phyloP scores from a whole-genome alignment of 2,329 filamentous ascomycete genomes.

The Exophiala oligosperma region DNA sequence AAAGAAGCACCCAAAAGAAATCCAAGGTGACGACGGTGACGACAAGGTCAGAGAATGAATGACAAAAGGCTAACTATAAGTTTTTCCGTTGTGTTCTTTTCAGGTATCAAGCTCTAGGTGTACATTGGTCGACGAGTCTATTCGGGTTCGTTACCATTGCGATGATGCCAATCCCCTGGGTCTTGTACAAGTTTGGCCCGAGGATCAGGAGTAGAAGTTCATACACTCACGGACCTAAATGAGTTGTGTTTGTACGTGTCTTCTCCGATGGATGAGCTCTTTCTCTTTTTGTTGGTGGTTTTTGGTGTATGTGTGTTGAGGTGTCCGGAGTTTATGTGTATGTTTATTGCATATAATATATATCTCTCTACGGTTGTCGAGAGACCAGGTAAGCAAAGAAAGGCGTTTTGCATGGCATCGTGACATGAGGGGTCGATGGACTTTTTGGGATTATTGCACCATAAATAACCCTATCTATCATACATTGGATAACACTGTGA shows the following conservation, averaged over 20 bases:
- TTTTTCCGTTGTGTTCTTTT: neutral
- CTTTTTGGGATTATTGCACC: no score
- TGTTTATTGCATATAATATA: no score
- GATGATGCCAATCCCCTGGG: slow-evolving; percentile 43
- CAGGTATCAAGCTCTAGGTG: slow-evolving; percentile 33
- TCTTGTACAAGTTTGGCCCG: slow-evolving; percentile 45
- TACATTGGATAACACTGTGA: no score
- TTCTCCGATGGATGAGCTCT: neutral
- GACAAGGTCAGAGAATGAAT: no score
- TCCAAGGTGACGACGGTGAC: no score
- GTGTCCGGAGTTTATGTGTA: neutral
- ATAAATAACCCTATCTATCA: no score
- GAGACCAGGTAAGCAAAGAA: no score
- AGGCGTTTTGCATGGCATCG: no score
- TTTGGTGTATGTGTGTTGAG: neutral
- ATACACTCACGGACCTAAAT: slow-evolving; percentile 20
- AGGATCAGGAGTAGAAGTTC: slow-evolving; percentile 40
- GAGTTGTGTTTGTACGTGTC: neutral
- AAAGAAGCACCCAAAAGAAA: no score
- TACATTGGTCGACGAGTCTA: slow-evolving; percentile 36
- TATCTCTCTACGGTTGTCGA: no score
- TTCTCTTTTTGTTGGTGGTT: no score
- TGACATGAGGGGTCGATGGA: no score
- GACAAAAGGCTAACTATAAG: neutral
- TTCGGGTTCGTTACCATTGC: slow-evolving; percentile 36